Base-by-base conservation (phyloP, 139 green algal species). In the Pseudopediastrum boryanum region DNA sequence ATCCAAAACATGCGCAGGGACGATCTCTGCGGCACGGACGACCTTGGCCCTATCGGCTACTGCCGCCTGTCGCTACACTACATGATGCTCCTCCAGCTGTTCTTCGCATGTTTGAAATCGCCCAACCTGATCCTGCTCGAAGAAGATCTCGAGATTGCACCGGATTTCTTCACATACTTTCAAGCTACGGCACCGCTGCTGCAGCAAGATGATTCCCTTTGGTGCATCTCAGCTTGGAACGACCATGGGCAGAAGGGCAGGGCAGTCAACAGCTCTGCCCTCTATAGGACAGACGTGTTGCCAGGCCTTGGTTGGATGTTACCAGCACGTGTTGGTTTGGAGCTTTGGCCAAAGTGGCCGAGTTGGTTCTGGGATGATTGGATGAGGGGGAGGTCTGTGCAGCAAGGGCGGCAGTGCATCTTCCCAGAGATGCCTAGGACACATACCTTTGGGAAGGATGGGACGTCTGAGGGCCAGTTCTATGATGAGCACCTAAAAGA, bases 81-180 rank as follows among this genome's bases (percentile, higher is more conserved):
- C 58, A 79, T 71, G 72, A 35, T 52, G 31, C 58, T 79, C 31
- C 67, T 75, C 31, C 67, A 75, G 44, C 63, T 71, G 63, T 51
- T 71, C 36, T 51, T 50, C 10, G 38, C 31, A 10, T 79, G 72
- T n/a, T 13, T 38, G 7, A 21, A 79, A 21, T 41, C 56, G 10
- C 72, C 72, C 2, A 27, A 42, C 5, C 58, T 79, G 27, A 43
- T 71, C 2, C 61, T 81, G 25, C 23, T 84, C 68, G 77, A 91
- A 85, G 89, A 93, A 43, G 89, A 93, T 75, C 85, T 93, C 74
- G 38, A 78, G n/a, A 46, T 93, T 3, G 69, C 89, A 9, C 78
- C 83, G 0, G 89, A 93, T 43, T 90, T 93, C 36, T 90, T 93
- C 23, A n/a, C 59, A 1, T 93, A 85, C 69, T 91, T 93, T 71